Percentiles rank a stretch among this genome's conserved stretches.
These are phyloP conservation scores for Yamadazyma conglobata DNA, from an alignment of 1,139 yeast species.

Conservation along the genomic window DNA sequence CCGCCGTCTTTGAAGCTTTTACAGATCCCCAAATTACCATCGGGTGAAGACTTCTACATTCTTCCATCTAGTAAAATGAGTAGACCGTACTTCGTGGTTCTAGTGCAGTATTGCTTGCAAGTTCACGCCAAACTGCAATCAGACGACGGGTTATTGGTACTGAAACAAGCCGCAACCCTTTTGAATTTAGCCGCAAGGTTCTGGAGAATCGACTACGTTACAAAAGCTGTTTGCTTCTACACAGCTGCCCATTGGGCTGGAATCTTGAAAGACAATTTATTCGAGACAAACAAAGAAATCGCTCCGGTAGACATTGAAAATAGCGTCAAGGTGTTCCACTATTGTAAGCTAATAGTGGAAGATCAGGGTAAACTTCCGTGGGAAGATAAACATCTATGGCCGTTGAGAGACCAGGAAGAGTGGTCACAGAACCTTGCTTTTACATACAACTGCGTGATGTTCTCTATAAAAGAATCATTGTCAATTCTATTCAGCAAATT, in stretches of 20 bases:
- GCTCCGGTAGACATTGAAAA: slow-evolving; percentile 31
- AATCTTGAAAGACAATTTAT: slow-evolving; percentile 31
- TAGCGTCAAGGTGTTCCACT: slow-evolving; percentile 25
- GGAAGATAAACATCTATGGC: slow-evolving; percentile 42
- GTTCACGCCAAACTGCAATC: slow-evolving; percentile 14
- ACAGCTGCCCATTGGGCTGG: slow-evolving; percentile 51
- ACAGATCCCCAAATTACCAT: slow-evolving; percentile 28
- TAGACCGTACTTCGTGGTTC: slow-evolving; percentile 28
- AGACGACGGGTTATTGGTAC: slow-evolving; percentile 25
- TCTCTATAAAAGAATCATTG: slow-evolving; percentile 44
- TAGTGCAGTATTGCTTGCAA: slow-evolving; percentile 27
- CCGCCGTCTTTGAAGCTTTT: slow-evolving; percentile 31
- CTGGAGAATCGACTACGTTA: slow-evolving; percentile 59
- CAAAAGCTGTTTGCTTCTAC: slow-evolving; percentile 50
- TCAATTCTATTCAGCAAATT: slow-evolving; percentile 43
- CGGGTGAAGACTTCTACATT: slow-evolving; percentile 35
- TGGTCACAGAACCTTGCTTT: slow-evolving; percentile 50
- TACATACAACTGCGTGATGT: slow-evolving; percentile 48
- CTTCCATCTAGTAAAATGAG: slow-evolving; percentile 38
- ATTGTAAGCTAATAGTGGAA: slow-evolving; percentile 28
- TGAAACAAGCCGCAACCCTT: slow-evolving; percentile 40
- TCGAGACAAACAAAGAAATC: slow-evolving; percentile 23
- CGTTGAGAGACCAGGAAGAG: slow-evolving; percentile 45
- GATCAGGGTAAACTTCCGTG: slow-evolving; percentile 32
- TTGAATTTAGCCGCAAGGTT: slow-evolving; percentile 45